Conservation (phyloP, 768 basidiomycete species). For the Daedaleopsis sinensis region DNA sequence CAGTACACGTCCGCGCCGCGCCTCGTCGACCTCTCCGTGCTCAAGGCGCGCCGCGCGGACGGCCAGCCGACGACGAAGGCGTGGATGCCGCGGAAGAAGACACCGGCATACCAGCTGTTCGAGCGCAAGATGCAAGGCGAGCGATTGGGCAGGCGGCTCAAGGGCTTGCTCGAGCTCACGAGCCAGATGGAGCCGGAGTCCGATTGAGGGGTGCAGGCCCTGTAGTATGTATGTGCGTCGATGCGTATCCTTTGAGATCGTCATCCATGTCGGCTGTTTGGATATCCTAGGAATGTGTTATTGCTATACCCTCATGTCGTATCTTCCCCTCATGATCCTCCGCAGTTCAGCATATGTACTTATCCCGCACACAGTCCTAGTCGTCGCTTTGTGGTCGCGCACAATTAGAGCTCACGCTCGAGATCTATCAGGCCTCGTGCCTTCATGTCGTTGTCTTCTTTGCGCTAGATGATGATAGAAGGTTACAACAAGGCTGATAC, state of each 20-base stretch:
- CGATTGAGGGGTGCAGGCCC: not conserved
- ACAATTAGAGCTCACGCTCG: too few relatives aligned
- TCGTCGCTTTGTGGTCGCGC: too few relatives aligned
- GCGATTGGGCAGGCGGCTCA: conserved; percentile 66
- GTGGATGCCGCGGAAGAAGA: conserved; percentile 85
- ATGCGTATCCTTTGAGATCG: too few relatives aligned
- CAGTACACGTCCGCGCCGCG: conserved; percentile 79
- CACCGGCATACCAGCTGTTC: conserved; percentile 79
- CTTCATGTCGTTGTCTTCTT: not conserved
- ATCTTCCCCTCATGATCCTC: not conserved
- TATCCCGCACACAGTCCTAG: not conserved
- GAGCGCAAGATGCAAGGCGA: conserved; percentile 80
- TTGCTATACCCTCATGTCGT: conserved; percentile 24
- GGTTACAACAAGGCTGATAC: not conserved
- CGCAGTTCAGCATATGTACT: not conserved
- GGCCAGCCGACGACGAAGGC: conserved; percentile 48
- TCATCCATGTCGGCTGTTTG: not conserved
- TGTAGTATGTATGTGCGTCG: not conserved
- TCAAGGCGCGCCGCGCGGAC: conserved; percentile 55
- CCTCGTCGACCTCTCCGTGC: conserved; percentile 80
- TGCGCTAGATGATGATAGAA: not conserved
- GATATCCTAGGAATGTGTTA: conserved; percentile 21
- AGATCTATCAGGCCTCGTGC: not conserved
- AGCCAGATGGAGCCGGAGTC: conserved; percentile 35
- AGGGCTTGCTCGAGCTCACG: conserved; percentile 70